These are phyloP conservation scores for Saccharomycopsis capsularis DNA, from an alignment of 805 yeast species.

Conservation along the genomic window DNA sequence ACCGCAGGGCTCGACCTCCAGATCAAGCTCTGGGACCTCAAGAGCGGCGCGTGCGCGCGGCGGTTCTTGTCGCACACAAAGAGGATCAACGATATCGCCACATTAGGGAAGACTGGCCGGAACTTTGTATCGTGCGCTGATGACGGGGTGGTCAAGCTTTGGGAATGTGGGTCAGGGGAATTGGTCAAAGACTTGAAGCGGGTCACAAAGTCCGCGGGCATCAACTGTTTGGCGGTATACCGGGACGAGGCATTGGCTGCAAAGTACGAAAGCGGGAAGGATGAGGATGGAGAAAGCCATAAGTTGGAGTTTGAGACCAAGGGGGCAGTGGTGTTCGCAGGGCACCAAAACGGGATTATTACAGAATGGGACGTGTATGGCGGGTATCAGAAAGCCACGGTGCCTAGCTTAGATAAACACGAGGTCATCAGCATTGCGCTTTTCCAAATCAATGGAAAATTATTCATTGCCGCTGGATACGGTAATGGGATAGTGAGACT, in stretches of 20 bases:
- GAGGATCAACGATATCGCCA: slow-evolving; percentile 40
- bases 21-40: slow-evolving; percentile 54
- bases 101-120: slow-evolving; percentile 56
- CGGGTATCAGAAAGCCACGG: slow-evolving; percentile 9
- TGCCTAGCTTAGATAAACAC: not conserved
- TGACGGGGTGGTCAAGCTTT: slow-evolving; percentile 52
- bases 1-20: slow-evolving; percentile 54
- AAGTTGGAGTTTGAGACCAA: slow-evolving; percentile 43
- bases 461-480: slow-evolving; percentile 1
- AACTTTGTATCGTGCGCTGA: slow-evolving; percentile 50
- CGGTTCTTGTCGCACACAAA: slow-evolving; percentile 44
- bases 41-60: slow-evolving; percentile 43
- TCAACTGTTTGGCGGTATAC: slow-evolving; percentile 26
- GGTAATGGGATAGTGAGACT: slow-evolving; percentile 1
- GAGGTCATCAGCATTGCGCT: not conserved
- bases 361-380: slow-evolving; percentile 36
- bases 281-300: slow-evolving; percentile 24
- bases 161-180: slow-evolving; percentile 63
- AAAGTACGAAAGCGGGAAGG: not conserved
- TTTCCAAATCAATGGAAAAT: not conserved
- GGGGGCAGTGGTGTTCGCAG: slow-evolving; percentile 39
- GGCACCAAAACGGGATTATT: slow-evolving; percentile 31
- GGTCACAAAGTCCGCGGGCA: slow-evolving; percentile 31
- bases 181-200: slow-evolving; percentile 37
- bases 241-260: not conserved